phyloP scores from a whole-genome alignment of 73 alveolate genomes.

The Paraurostyla sp. region DNA sequence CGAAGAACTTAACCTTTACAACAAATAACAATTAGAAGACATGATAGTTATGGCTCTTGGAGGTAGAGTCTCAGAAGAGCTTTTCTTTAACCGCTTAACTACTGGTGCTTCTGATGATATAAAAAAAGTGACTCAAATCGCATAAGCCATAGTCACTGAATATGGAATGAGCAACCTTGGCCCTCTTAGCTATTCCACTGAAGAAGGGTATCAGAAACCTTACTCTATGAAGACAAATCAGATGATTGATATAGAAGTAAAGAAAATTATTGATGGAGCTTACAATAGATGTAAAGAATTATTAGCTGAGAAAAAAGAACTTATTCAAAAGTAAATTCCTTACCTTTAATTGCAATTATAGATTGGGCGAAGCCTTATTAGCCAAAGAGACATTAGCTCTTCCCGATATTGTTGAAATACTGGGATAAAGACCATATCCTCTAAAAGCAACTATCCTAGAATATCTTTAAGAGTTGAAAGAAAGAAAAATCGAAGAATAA shows the following conservation, averaged over 20 bases:
- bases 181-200: constrained; percentile 54
- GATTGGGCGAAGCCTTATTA: constrained; percentile 37
- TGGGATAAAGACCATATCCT: constrained; percentile 90
- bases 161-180: constrained; percentile 81
- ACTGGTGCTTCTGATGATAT: constrained; percentile 90
- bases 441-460: constrained; percentile 82
- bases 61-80: constrained; percentile 84
- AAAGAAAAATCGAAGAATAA: constrained; percentile 68
- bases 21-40: constrained; percentile 77
- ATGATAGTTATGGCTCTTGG: constrained; percentile 81
- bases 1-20: constrained; percentile 74
- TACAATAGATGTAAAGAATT: constrained; percentile 58
- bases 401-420: constrained; percentile 75
- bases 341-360: neutral
- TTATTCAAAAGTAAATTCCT: constrained; percentile 60
- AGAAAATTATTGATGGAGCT: constrained; percentile 63
- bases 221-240: constrained; percentile 73
- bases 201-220: constrained; percentile 67
- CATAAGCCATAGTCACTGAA: constrained; percentile 75
- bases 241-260: constrained; percentile 76
- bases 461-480: constrained; percentile 76
- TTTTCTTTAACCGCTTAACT: constrained; percentile 78
- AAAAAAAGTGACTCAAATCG: constrained; percentile 71
- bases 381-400: constrained; percentile 82
- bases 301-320: constrained; percentile 60